Percentiles rank a stretch among this genome's conserved stretches.
Evolutionary conservation across 1,284 basidiomycete species (phyloP).

Genomic region (Rhodotorula sp.): DNA sequence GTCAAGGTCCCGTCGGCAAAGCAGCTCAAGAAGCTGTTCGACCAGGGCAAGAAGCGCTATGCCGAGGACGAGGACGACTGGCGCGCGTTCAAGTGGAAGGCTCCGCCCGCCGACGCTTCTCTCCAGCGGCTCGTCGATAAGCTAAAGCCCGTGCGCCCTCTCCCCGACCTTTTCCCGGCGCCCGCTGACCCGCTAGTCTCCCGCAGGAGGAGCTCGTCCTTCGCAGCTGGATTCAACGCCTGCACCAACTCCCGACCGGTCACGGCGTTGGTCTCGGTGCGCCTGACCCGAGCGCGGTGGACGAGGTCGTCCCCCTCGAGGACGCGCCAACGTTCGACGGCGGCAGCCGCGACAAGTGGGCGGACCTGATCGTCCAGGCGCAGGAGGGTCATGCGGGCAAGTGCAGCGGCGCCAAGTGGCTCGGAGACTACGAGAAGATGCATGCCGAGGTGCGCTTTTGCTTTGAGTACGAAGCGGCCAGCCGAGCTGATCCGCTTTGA

Average conservation of each 20-base stretch:
- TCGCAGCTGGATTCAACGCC: conserved; percentile 21
- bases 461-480: not conserved
- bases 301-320: not conserved
- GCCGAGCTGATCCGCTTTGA: not conserved
- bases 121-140: conserved; percentile 9
- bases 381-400: conserved; percentile 24
- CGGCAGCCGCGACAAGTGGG: conserved; percentile 22
- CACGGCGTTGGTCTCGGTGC: conserved; percentile 19
- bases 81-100: conserved; percentile 27
- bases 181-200: not conserved
- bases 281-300: not conserved
- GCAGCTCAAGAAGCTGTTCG: conserved; percentile 17
- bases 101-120: conserved; percentile 13
- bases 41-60: conserved; percentile 18
- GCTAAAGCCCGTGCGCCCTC: conserved; percentile 15
- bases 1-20: conserved; percentile 24
- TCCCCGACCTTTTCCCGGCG: no score
- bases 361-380: conserved; percentile 16
- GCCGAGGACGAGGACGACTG: conserved; percentile 11
- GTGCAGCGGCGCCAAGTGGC: conserved; percentile 23
- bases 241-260: conserved; percentile 6
- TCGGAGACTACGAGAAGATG: conserved; percentile 18
- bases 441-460: conserved; percentile 13
- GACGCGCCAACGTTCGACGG: conserved; percentile 12
- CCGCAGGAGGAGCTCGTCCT: conserved; percentile 9